Evolutionary conservation across 345 rosid species (phyloP).

Genomic region (Aethionema arabicum): DNA sequence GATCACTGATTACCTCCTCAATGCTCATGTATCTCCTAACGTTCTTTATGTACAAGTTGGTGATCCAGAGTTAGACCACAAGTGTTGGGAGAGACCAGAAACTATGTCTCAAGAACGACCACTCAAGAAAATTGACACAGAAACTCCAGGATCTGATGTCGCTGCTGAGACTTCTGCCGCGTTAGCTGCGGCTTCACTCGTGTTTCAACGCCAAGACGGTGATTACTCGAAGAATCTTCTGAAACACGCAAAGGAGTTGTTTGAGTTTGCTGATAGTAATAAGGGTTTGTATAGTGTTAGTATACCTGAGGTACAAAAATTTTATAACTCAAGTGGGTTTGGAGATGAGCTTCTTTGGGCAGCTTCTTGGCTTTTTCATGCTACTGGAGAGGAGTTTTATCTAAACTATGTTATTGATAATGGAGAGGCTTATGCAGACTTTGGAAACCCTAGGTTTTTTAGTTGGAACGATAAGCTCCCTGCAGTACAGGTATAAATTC

Average conservation of each 20-base stretch:
- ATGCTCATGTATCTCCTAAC: neutral
- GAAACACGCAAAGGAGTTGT: constrained; percentile 64
- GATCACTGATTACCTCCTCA: constrained; percentile 11
- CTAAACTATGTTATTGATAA: constrained; percentile 62
- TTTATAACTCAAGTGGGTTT: constrained; percentile 75
- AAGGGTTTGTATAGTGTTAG: constrained; percentile 64
- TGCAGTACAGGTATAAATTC: constrained; percentile 53
- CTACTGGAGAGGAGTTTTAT: constrained; percentile 60
- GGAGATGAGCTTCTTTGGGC: constrained; percentile 92
- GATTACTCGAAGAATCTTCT: constrained; percentile 73
- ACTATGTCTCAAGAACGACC: constrained; percentile 66
- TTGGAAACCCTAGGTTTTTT: constrained; percentile 76
- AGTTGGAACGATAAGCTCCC: constrained; percentile 94
- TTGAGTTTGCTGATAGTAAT: constrained; percentile 69
- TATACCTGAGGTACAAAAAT: constrained; percentile 64
- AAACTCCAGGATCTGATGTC: constrained; percentile 77
- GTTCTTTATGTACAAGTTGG: constrained; percentile 52
- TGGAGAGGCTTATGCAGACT: constrained; percentile 56
- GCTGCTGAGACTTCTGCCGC: constrained; percentile 95
- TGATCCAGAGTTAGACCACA: constrained; percentile 59
- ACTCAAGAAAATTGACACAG: constrained; percentile 49
- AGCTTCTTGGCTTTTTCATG: constrained; percentile 77
- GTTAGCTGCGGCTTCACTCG: constrained; percentile 82
- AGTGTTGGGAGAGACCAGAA: constrained; percentile 85
- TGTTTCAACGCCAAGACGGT: constrained; percentile 49